Evolutionary conservation across 257 asterid species (phyloP).

Genomic region (Nicotiana knightiana): DNA sequence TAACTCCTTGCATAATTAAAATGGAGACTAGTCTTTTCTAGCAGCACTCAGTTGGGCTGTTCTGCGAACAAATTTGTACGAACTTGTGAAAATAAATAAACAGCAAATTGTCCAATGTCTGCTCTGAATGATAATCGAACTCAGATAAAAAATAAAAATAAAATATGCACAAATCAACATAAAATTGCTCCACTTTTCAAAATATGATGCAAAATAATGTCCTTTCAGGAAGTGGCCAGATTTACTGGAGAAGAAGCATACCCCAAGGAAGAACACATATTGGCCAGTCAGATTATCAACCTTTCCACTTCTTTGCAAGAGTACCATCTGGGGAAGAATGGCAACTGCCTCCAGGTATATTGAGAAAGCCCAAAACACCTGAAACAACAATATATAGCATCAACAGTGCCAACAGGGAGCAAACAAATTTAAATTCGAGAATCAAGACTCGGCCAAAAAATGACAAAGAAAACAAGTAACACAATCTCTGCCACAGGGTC

Average conservation of each 20-base stretch:
- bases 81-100: background rate
- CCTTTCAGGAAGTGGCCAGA: background rate
- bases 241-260: constrained; percentile 29
- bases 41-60: background rate
- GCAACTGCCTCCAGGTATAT: constrained; percentile 76
- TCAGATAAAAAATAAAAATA: background rate
- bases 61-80: background rate
- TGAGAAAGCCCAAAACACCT: constrained; percentile 90
- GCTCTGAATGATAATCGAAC: background rate
- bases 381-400: constrained; percentile 11
- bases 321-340: constrained; percentile 86
- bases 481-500: background rate
- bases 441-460: background rate
- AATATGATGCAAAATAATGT: background rate
- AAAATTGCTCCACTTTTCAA: background rate
- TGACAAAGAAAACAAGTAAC: background rate
- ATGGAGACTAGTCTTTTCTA: background rate
- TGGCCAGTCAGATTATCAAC: constrained; percentile 94
- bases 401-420: background rate
- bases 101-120: background rate
- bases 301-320: constrained; percentile 96
- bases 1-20: background rate
- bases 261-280: constrained; percentile 90
- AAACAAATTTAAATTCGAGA: background rate
- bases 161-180: background rate